These are phyloP conservation scores for Papilionanthe hybrid DNA, from an alignment of 116 monocot genomes.

Conservation along the genomic window DNA sequence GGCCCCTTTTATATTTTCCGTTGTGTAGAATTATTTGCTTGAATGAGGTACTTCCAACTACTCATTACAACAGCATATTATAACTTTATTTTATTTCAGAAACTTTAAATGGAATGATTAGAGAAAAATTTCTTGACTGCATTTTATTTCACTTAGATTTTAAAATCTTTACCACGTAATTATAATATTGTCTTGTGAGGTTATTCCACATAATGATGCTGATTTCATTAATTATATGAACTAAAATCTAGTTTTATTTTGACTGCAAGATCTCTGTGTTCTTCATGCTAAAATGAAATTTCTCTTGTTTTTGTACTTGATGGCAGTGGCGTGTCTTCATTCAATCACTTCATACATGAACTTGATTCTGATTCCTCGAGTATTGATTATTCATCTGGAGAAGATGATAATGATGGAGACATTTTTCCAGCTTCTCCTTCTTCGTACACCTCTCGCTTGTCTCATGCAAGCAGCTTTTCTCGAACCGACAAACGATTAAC, in stretches of 20 bases:
- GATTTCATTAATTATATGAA: neutral
- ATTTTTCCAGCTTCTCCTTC: slow-evolving; percentile 62
- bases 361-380: slow-evolving; percentile 67
- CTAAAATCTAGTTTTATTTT: neutral
- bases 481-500: slow-evolving; percentile 45
- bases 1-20: neutral
- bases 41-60: neutral
- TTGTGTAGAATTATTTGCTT: neutral
- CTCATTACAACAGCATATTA: neutral
- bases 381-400: slow-evolving; percentile 52
- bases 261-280: neutral
- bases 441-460: slow-evolving; percentile 78
- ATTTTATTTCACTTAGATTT: neutral
- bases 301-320: slow-evolving; percentile 13
- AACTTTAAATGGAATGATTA: neutral
- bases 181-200: neutral
- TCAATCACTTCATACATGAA: slow-evolving; percentile 90
- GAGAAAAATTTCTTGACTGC: neutral
- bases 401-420: slow-evolving; percentile 67
- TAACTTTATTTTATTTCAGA: neutral
- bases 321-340: slow-evolving; percentile 94
- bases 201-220: neutral
- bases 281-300: neutral
- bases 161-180: neutral
- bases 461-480: slow-evolving; percentile 56